phyloP scores from a whole-genome alignment of 345 rosid species.

The Gossypium herbaceum region DNA sequence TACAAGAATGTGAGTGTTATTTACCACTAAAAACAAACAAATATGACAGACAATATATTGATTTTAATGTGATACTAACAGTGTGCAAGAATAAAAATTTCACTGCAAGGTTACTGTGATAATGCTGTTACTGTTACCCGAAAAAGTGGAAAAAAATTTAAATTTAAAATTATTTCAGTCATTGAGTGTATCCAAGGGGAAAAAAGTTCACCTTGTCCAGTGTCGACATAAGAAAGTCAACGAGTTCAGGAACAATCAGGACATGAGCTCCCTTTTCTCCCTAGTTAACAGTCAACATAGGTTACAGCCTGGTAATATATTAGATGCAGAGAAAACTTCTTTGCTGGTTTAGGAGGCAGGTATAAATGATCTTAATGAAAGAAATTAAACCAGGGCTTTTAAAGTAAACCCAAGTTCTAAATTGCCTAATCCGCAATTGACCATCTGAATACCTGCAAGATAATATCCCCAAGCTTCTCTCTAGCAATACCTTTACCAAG shows the following conservation, averaged over 20 bases:
- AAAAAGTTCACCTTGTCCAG: constrained; percentile 62
- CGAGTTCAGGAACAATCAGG: constrained; percentile 82
- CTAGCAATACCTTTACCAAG: constrained; percentile 86
- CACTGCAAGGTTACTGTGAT: background rate
- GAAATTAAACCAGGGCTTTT: background rate
- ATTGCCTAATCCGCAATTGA: background rate
- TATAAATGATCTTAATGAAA: background rate
- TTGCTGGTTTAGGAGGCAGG: background rate
- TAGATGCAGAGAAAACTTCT: background rate
- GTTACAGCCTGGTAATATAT: constrained; percentile 3
- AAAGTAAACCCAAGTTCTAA: background rate
- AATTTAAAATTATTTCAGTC: background rate
- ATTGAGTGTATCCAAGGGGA: background rate
- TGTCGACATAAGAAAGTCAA: constrained; percentile 62
- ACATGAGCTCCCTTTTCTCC: constrained; percentile 86
- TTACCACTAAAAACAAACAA: background rate
- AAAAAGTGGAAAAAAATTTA: background rate
- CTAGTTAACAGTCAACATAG: constrained; percentile 32
- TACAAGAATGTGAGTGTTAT: background rate
- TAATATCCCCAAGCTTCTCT: constrained; percentile 86
- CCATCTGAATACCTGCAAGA: constrained; percentile 58
- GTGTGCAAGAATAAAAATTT: background rate
- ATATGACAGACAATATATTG: background rate
- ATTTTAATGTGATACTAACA: background rate
- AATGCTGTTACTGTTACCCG: background rate